Evolutionary conservation across 1,284 basidiomycete species (phyloP).

Genomic region (Serendipita sp.): DNA sequence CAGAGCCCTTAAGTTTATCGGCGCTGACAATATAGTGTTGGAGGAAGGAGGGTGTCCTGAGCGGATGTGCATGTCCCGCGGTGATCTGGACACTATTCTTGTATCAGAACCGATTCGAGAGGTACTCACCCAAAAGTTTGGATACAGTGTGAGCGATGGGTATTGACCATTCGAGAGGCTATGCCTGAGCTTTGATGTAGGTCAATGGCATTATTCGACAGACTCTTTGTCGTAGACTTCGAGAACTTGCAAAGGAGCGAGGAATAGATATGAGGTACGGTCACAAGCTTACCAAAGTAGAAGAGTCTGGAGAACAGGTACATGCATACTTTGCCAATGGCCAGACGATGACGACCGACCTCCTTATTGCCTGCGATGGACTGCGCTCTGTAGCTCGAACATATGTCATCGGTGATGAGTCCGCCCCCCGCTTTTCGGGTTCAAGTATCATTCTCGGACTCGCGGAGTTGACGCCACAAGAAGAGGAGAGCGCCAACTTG

Average conservation of each 20-base stretch:
- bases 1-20: constrained; percentile 5
- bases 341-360: constrained; percentile 24
- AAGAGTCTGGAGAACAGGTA: constrained; percentile 23
- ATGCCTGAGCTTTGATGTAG: background rate
- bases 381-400: constrained; percentile 30
- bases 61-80: background rate
- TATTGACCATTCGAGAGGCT: background rate
- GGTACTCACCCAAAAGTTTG: background rate
- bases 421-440: background rate
- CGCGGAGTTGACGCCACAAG: background rate
- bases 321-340: constrained; percentile 27
- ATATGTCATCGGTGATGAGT: background rate
- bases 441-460: background rate
- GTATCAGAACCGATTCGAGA: background rate
- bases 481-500: background rate
- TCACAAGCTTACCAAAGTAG: constrained; percentile 23
- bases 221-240: constrained; percentile 15
- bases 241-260: constrained; percentile 22
- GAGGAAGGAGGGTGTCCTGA: background rate
- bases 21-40: constrained; percentile 1
- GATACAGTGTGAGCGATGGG: background rate
- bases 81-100: background rate
- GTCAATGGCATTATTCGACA: background rate
- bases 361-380: constrained; percentile 34
- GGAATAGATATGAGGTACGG: constrained; percentile 28